phyloP scores from a whole-genome alignment of 805 yeast genomes.

The Scheffersomyces spartinae region DNA sequence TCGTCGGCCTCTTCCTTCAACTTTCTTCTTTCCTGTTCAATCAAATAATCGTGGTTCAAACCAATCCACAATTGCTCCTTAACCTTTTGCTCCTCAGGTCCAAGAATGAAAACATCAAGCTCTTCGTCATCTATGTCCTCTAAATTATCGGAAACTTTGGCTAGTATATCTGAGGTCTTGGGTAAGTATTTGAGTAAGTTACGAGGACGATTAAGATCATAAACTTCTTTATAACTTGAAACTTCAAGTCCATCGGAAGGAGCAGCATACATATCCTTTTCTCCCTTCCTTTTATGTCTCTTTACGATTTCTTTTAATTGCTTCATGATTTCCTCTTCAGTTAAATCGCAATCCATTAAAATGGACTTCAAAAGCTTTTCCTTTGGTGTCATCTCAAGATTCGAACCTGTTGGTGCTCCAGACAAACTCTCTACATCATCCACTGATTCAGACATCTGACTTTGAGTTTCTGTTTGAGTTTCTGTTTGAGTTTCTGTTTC shows the following conservation, averaged over 20 bases:
- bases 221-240: not conserved
- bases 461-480: no score
- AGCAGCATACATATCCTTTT: conserved; percentile 5
- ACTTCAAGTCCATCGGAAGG: conserved; percentile 10
- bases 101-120: conserved; percentile 45
- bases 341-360: conserved; percentile 18
- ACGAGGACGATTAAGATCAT: conserved; percentile 20
- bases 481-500: no score
- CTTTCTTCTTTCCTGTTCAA: conserved; percentile 77
- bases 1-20: conserved; percentile 80
- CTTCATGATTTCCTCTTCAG: conserved; percentile 13
- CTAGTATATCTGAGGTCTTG: conserved; percentile 42
- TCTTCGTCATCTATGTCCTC: conserved; percentile 83
- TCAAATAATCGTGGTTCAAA: conserved; percentile 71
- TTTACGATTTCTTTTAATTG: conserved; percentile 12
- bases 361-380: conserved; percentile 15
- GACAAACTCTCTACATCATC: no score
- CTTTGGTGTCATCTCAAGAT: conserved; percentile 6
- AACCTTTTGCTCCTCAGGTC: conserved; percentile 55
- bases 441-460: no score
- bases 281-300: conserved; percentile 12
- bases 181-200: conserved; percentile 47
- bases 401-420: no score
- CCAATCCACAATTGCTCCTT: conserved; percentile 89
- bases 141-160: conserved; percentile 41